Evolutionary conservation across 805 yeast genomes (phyloP).

Genomic region (Barnettozyma sucrosica): DNA sequence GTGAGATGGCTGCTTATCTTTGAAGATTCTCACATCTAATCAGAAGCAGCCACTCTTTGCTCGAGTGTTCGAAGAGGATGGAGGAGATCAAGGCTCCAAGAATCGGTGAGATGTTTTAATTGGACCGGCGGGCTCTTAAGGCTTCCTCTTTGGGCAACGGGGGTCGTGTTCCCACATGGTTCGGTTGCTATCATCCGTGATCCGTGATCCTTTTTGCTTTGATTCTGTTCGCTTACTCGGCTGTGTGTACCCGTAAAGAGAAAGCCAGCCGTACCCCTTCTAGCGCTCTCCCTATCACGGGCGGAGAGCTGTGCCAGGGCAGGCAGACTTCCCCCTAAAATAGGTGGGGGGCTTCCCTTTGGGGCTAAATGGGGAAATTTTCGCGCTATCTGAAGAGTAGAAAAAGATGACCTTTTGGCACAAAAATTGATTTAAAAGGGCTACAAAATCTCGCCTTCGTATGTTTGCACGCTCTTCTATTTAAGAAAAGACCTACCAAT

Average conservation of each 20-base stretch:
- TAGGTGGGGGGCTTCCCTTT: background rate
- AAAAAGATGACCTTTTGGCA: slow-evolving; percentile 5
- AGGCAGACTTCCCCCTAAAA: background rate
- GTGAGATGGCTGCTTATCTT: no score
- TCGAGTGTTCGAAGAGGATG: no score
- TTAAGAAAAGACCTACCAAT: background rate
- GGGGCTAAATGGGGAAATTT: slow-evolving; percentile 1
- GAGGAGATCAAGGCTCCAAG: no score
- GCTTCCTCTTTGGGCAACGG: background rate
- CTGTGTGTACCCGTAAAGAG: background rate
- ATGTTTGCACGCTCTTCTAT: background rate
- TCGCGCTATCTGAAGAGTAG: background rate
- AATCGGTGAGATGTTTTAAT: background rate
- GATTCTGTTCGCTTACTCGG: background rate
- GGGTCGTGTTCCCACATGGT: background rate
- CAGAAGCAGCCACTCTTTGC: no score
- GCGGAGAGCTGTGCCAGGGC: background rate
- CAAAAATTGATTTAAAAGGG: background rate
- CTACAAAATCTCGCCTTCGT: background rate
- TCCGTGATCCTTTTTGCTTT: background rate
- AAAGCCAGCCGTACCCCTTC: no score
- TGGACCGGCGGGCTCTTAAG: background rate
- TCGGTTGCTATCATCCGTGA: background rate
- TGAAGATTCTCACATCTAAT: no score
- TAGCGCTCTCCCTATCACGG: background rate